Evolutionary conservation across 164 flowering plant genomes (phyloP).

Genomic region (Stephania yunnanensis): DNA sequence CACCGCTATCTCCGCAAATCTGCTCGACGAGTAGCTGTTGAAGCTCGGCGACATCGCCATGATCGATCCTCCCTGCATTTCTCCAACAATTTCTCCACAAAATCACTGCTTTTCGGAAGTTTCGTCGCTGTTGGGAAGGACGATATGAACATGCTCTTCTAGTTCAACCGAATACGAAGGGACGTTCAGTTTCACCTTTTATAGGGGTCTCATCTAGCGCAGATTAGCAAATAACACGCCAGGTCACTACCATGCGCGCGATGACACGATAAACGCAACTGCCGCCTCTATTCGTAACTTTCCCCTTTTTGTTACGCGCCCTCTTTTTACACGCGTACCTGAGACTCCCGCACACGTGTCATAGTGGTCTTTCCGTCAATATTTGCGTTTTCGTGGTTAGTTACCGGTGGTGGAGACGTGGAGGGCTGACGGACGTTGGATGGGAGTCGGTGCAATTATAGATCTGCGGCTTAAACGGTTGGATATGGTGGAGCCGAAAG

Average conservation of each 20-base stretch:
- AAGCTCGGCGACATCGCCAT: slow-evolving; percentile 26
- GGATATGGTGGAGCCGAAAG: not conserved
- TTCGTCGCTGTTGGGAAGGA: not conserved
- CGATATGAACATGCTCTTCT: not conserved
- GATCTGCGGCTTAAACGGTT: not conserved
- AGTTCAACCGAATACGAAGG: not conserved
- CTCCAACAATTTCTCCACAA: not conserved
- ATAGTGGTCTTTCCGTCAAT: not conserved
- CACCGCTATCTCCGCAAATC: slow-evolving; percentile 31
- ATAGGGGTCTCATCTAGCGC: not conserved
- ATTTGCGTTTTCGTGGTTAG: not conserved
- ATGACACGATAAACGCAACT: not conserved
- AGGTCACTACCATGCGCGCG: not conserved
- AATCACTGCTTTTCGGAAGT: not conserved
- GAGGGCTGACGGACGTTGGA: not conserved
- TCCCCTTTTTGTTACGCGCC: not conserved
- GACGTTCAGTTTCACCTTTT: not conserved
- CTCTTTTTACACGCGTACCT: not conserved
- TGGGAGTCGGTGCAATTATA: not conserved
- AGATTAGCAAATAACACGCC: not conserved
- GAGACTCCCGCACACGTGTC: not conserved
- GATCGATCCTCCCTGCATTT: slow-evolving; percentile 6
- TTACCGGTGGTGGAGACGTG: not conserved
- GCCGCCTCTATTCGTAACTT: not conserved
- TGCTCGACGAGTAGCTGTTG: slow-evolving; percentile 26